phyloP scores from a whole-genome alignment of 306 rosid species.

The Sphenostylis stenocarpa region DNA sequence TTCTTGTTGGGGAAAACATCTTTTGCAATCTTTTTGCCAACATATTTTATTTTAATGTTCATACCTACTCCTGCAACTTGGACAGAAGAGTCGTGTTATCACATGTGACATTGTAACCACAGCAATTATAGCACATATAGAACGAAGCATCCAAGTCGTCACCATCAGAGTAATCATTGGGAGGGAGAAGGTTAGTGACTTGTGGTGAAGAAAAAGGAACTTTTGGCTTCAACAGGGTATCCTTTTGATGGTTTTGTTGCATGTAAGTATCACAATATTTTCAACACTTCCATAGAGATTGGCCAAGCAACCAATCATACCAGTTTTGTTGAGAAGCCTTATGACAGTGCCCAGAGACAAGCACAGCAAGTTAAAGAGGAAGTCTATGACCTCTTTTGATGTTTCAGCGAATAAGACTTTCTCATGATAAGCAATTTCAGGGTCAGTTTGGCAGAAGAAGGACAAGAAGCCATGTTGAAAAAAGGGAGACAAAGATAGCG shows the following conservation, averaged over 20 bases:
- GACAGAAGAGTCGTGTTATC: background rate
- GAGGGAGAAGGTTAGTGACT: background rate
- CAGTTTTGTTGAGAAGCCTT: constrained; percentile 24
- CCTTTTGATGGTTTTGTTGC: constrained; percentile 14
- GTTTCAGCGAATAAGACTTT: constrained; percentile 56
- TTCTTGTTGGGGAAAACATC: background rate
- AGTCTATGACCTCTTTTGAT: constrained; percentile 44
- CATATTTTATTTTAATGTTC: background rate
- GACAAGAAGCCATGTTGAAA: constrained; percentile 21
- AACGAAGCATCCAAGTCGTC: background rate
- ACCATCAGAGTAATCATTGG: too few species aligned
- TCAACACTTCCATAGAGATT: constrained; percentile 53
- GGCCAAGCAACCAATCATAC: constrained; percentile 46
- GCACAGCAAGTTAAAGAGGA: constrained; percentile 40
- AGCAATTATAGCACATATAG: background rate
- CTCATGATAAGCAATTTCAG: constrained; percentile 45
- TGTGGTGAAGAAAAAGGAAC: background rate
- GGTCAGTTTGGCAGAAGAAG: constrained; percentile 13
- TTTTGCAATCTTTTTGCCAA: background rate
- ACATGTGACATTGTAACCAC: background rate
- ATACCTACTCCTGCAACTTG: fast-evolving
- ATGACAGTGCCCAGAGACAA: constrained; percentile 36
- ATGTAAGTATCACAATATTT: constrained; percentile 38
- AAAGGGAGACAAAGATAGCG: too few species aligned
- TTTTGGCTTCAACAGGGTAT: constrained; percentile 33